Conservation (phyloP, 2,329 filamentous ascomycete genomes). For the Venturia carpophila region DNA sequence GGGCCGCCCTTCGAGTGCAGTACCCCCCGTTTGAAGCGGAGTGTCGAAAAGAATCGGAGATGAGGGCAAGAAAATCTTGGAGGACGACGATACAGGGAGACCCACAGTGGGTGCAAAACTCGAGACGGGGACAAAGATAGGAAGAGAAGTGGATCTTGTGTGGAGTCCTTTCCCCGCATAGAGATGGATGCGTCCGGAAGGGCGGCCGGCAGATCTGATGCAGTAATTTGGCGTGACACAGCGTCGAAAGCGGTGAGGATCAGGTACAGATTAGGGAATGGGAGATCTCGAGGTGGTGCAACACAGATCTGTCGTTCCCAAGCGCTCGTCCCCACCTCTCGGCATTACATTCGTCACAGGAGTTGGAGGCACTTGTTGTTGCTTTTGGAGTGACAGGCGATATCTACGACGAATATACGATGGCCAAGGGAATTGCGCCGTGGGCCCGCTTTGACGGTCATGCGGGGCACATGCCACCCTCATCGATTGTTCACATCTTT, state of each 20-base stretch:
- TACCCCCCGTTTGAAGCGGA: not conserved
- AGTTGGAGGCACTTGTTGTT: not conserved
- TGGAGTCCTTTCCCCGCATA: constrained; percentile 1
- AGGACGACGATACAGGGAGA: not conserved
- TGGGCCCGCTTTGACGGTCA: not conserved
- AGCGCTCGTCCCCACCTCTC: not conserved
- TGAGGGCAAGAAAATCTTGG: not conserved
- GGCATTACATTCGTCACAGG: not conserved
- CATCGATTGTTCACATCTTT: not conserved
- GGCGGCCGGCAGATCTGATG: not conserved
- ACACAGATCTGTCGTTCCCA: constrained; percentile 3
- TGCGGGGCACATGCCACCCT: not conserved
- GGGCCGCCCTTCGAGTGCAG: not conserved
- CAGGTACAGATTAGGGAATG: not conserved
- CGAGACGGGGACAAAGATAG: not conserved
- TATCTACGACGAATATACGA: not conserved
- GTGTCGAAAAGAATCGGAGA: not conserved
- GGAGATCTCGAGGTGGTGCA: constrained; percentile 1
- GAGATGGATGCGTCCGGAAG: not conserved
- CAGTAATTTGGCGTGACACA: not conserved
- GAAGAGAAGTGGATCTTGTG: not conserved
- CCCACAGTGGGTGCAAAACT: not conserved
- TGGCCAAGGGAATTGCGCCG: not conserved
- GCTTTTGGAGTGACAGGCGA: not conserved
- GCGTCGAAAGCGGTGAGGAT: not conserved